Evolutionary conservation across 495 filamentous ascomycete species (phyloP), one percentile per base, ranked within the genome.

Genomic region (Niebla homalea): DNA sequence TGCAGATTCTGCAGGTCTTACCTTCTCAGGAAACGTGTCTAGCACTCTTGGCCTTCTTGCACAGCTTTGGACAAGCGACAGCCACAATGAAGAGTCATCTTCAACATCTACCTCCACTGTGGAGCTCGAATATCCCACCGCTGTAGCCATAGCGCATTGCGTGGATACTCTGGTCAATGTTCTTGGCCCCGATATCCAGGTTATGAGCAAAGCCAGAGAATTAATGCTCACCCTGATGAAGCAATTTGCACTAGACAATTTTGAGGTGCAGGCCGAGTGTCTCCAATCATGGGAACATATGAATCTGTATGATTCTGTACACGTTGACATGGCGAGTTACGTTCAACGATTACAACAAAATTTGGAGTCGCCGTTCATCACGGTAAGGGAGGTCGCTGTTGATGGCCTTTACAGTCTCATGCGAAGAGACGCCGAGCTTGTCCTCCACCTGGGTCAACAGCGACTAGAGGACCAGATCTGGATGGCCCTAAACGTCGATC

Each of bases 141-240:
- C 84, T 2, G 81, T 85, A 11, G 83, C 89, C 1, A 81, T 97
- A 46, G 85, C 85, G 47, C 79, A 87, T 50, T 87, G 88, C 53
- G 80, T 95, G n/a, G 90, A 99, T 62, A 88, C 89, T 25, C 70
- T 94, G 6, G 87, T 99, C 66, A 96, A 96, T 57, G 92, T 97
- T 15, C 76, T 99, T 7, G 92, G 92, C 0, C 92, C 92, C 0
- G 93, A 97, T 59, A 70, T 99, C 6, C 92, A 97, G 64, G 92
- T 97, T 53, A 81, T 89, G 54, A 77, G 76, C n/a, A 96, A 94
- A 65, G 84, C 86, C 5, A 75, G 92, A 43, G 89, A 95, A 60
- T 70, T 97, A 20, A 93, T 97, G 45, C 70, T 96, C 51, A 94
- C 82, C 0, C 76, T 97, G 1, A 80, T 94, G 20, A 74, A 77